Evolutionary conservation across 371 early-diverging fungal species (phyloP).

Genomic region (Rhizopus delemar): DNA sequence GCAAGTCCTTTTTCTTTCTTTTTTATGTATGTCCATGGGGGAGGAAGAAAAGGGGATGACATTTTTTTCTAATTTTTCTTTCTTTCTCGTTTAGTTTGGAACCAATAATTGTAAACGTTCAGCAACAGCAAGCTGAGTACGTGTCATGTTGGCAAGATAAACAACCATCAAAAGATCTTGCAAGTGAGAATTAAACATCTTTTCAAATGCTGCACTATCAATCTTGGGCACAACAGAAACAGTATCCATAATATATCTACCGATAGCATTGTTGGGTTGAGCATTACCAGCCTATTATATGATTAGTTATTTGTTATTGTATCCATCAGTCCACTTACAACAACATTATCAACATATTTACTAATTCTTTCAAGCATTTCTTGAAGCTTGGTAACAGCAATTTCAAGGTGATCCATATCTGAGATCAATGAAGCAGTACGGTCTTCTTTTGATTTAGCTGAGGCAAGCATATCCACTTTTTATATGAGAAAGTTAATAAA

Average conservation of each 20-base stretch:
- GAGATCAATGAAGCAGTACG: conserved; percentile 66
- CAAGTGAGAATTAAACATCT: conserved; percentile 89
- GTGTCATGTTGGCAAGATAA: conserved; percentile 92
- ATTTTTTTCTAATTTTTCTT: neutral
- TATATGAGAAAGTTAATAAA: conserved; percentile 7
- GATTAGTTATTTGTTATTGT: neutral
- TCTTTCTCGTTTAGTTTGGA: conserved; percentile 29
- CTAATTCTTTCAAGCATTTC: conserved; percentile 85
- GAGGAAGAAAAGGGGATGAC: neutral
- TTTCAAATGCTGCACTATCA: conserved; percentile 81
- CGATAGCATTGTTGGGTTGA: conserved; percentile 79
- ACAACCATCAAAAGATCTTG: conserved; percentile 95
- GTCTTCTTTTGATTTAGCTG: conserved; percentile 63
- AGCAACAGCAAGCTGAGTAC: conserved; percentile 91
- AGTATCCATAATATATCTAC: conserved; percentile 92
- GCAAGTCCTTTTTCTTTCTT: neutral
- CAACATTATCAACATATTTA: conserved; percentile 80
- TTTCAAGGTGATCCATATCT: conserved; percentile 90
- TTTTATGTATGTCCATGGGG: neutral
- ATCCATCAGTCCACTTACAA: conserved; percentile 52
- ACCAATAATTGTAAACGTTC: conserved; percentile 84
- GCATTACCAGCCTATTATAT: conserved; percentile 54
- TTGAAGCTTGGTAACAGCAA: conserved; percentile 74
- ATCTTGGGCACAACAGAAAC: conserved; percentile 88
- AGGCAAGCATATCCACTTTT: conserved; percentile 76